Base-by-base conservation (phyloP, 2,329 filamentous ascomycete species). In the Graphiopsis chlorocephala region DNA sequence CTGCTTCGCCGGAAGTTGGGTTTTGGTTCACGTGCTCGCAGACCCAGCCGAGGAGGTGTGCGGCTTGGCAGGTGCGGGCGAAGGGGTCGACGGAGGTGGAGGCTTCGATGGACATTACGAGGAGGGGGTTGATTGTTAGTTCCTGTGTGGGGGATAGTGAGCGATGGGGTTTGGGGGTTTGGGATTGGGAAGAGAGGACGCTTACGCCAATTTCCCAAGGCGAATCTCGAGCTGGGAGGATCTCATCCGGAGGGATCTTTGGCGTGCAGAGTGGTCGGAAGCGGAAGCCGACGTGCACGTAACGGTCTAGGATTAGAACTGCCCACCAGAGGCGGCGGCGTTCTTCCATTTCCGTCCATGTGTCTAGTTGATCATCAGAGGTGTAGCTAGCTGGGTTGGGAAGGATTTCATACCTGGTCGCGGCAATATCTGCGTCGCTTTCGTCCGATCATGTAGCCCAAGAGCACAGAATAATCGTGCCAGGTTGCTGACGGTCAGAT, bases 41-140 rank as follows among this genome's bases (percentile, higher is more conserved):
- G 6, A 66, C 67, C 48, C 63, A 64, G 55, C 68, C 67, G 6
- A 70, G 64, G 15, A 69, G 60, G 42, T 70, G 66, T 1, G 66
- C 65, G 15, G 68, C 68, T 62, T 69, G 68, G 58, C 68, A 69
- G 17, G 68, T 67, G 17, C 67, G 55, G 14, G 68, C 68, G 52
- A 68, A 69, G 35, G 68, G 66, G 20, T 65, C 64, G 28, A 70
- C 67, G 33, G 63, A 47, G 26, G 68, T 64, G 25, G 60, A 61
- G 33, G 67, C 65, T 64, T 68, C 67, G 52, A 69, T 67, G 50
- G 61, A 66, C 68, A 69, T 70, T 17, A 70, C 67, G 8, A 70
- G 66, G n/a, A 69, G 56, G 14, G 65, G 57, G 59, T 69, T 68
- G 17, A 68, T 61, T 11, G 67, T 58, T 17, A 68, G 52, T 53